Base-by-base conservation (phyloP, 148 eudicot species). In the Tetragonia tetragonoides region DNA sequence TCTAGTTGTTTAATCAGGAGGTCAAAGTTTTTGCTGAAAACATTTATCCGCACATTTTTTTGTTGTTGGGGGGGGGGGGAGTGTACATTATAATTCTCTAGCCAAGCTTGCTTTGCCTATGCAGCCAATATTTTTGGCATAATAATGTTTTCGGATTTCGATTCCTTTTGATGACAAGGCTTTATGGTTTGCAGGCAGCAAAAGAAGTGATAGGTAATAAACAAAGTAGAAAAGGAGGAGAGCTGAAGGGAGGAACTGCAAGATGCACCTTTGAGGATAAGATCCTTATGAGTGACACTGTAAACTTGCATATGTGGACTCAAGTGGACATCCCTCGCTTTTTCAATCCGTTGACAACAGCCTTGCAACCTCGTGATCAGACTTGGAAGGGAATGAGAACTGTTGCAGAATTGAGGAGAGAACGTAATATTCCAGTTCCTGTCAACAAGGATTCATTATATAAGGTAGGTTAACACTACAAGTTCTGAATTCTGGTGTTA, bases 191-290 rank as follows among this genome's bases (percentile, higher is more conserved):
- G 75, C 85, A 93, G 97, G 98, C 97, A 86, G 99, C 93, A 72
- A 93, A 93, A 84, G 95, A 90, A 74, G 86, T 85, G 83, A 80
- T 93, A 66, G 97, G 93, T 78, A 89, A 90, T 79, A 79, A 85
- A 78, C 81, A 83, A 21, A 87, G 68, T 71, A 91, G 76, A 85
- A 89, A 85, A 76, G 94, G 90, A 51, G 89, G 85, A 24, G 12
- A n/a, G 20, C 81, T 80, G 10, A 88, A 91, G 77, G 99, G 88
- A 79, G 99, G 98, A 77, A 89, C 93, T 74, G 98, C 95, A 60
- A 87, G 98, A 80, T 95, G 99, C 87, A 95, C 99, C 51, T 95
- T 95, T 85, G 99, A 95, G 88, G 99, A 95, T 79, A 93, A 83
- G 88, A 91, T 95, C 79, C 85, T 93, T 65, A 95, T 89, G 98